phyloP scores from a whole-genome alignment of 805 yeast species.

The Candida loeiensis region DNA sequence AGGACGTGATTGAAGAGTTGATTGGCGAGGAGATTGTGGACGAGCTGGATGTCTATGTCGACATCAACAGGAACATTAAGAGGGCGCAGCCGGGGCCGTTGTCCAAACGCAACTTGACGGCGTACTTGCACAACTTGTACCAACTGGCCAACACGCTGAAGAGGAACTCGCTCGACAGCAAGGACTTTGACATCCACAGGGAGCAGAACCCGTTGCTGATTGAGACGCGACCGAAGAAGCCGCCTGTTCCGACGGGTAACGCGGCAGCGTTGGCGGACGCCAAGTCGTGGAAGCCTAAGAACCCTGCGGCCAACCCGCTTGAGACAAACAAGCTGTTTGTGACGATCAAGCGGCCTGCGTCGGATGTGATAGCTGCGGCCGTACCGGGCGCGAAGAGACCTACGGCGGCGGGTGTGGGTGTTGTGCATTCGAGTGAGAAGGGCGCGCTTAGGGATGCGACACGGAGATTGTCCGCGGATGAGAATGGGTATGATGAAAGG shows the following conservation, averaged over 20 bases:
- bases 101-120: conserved; percentile 63
- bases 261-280: conserved; percentile 16
- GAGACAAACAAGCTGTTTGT: conserved; percentile 63
- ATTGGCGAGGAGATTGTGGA: conserved; percentile 98
- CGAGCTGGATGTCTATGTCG: conserved; percentile 91
- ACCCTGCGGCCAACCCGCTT: conserved; percentile 68
- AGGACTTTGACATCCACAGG: conserved; percentile 7
- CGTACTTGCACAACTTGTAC: conserved; percentile 63
- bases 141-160: conserved; percentile 35
- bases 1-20: conserved; percentile 96
- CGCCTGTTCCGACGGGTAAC: conserved; percentile 5
- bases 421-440: conserved; percentile 45
- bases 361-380: conserved; percentile 15
- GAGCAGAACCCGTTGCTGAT: neutral
- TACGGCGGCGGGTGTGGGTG: conserved; percentile 23
- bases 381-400: conserved; percentile 20
- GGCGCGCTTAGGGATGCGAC: conserved; percentile 34
- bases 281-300: conserved; percentile 49
- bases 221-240: conserved; percentile 7
- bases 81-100: conserved; percentile 73
- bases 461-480: conserved; percentile 7
- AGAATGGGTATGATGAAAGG: neutral
- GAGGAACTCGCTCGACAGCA: conserved; percentile 39
- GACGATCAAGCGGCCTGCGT: conserved; percentile 59
- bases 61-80: conserved; percentile 83